Evolutionary conservation across 73 alveolate species (phyloP), one percentile per base, ranked within the genome.

Genomic region (Uronychia binucleata): DNA sequence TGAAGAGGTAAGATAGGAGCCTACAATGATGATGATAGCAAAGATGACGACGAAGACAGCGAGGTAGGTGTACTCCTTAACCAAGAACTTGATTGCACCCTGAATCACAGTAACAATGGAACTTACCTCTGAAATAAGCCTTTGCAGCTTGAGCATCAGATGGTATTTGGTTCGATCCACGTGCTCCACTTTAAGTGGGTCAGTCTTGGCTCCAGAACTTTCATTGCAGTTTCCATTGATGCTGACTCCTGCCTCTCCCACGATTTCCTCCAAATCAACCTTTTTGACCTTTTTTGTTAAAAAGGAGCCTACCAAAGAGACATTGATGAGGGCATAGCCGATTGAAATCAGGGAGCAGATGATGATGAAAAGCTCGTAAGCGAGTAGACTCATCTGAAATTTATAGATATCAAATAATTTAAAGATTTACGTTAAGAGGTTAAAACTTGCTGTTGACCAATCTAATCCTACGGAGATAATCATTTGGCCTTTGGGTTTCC

Each of bases 51-150:
- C 85, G 74, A 94, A 93, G 67, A 94, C 75, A 77, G 88, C 89
- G 80, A 96, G 59, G 85, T 82, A 85, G 31, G 34, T 82, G 90
- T 96, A 96, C 81, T 96, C 99, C 59, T 93, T 86, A 46, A 75
- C 77, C 80, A 96, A 89, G 97, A 96, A 96, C 5, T 97, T 93
- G 34, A 67, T 83, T 31, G 99, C 99, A 74, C 99, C 99, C 34
- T 92, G 33, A 75, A 59, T 27, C 31, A 83, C 28, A n/a, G n/a
- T n/a, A 8, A 58, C 30, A 29, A 19, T 13, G 14, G 33, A 28
- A 30, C 77, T 83, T 32, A 30, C 59, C 0, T 76, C 33, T 33
- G 34, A 30, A 32, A 57, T 75, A n/a, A 31, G 32, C 0, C 58
- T n/a, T 28, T 79, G 86, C 11, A 79, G 28, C 34, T 58, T 57